A percentile compares a stretch with the other conserved stretches of the same genome.
phyloP scores from a whole-genome alignment of 2,329 filamentous ascomycete species.

The Orbilia quercus region DNA sequence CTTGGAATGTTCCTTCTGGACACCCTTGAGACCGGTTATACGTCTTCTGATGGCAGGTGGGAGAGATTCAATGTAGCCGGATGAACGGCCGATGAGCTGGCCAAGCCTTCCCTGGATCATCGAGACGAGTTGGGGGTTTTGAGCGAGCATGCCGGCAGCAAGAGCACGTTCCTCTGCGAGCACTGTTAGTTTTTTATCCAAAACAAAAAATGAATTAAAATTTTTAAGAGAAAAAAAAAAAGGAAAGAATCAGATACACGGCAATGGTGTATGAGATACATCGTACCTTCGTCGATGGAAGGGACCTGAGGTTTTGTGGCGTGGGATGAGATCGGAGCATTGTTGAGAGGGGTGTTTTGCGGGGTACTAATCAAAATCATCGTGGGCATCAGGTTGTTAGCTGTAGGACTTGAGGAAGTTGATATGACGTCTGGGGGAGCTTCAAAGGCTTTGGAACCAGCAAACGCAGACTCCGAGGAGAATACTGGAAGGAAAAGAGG shows the following conservation, averaged over 20 bases:
- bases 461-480: conserved; percentile 57
- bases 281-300: conserved; percentile 95
- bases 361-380: conserved; percentile 76
- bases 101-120: conserved; percentile 99
- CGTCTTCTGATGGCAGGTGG: conserved; percentile 89
- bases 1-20: conserved; percentile 98
- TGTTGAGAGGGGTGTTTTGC: conserved; percentile 95
- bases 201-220: conserved; percentile 33
- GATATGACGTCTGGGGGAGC: conserved; percentile 53
- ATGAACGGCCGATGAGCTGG: conserved; percentile 90
- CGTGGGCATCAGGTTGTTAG: conserved; percentile 61
- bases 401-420: conserved; percentile 64
- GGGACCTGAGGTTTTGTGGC: conserved; percentile 93
- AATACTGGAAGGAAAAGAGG: conserved; percentile 61
- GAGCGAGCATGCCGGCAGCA: conserved; percentile 91
- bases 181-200: conserved; percentile 38
- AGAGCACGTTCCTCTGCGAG: conserved; percentile 75
- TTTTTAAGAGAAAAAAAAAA: conserved; percentile 3
- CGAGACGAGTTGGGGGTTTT: conserved; percentile 91
- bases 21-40: conserved; percentile 93
- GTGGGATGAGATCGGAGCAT: conserved; percentile 96
- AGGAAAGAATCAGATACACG: conserved; percentile 21
- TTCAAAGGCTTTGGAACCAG: conserved; percentile 57
- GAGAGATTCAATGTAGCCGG: conserved; percentile 96
- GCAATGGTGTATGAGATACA: conserved; percentile 18